Percentiles rank a stretch among this genome's conserved stretches.
Conservation (phyloP, 2,329 filamentous ascomycete genomes). For the Pseudogymnoascus sp. region DNA sequence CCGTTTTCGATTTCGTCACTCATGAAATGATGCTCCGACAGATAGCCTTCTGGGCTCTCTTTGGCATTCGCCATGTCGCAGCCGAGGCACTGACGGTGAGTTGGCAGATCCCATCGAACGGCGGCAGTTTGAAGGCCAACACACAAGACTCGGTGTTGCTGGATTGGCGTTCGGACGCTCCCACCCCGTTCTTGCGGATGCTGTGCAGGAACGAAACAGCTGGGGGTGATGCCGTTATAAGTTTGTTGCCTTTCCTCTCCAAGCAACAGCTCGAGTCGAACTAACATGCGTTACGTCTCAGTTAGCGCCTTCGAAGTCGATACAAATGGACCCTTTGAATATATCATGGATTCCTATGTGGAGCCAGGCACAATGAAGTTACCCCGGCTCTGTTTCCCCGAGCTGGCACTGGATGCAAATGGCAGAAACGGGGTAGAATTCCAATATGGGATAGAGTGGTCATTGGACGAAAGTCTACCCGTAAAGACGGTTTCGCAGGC, state of each 20-base stretch:
- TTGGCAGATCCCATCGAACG: conserved; percentile 14
- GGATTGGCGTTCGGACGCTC: conserved; percentile 15
- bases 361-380: conserved; percentile 11
- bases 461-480: not conserved
- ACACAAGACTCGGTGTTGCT: conserved; percentile 14
- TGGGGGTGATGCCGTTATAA: not conserved
- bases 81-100: conserved; percentile 7
- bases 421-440: conserved; percentile 12
- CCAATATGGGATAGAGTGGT: conserved; percentile 10
- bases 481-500: not conserved
- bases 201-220: conserved; percentile 13
- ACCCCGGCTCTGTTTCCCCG: conserved; percentile 13
- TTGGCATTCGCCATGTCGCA: not conserved
- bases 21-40: not conserved
- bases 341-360: conserved; percentile 11
- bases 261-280: not conserved
- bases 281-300: conserved; percentile 9
- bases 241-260: not conserved
- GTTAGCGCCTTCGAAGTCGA: conserved; percentile 16
- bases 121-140: conserved; percentile 12
- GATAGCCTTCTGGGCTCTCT: not conserved
- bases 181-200: conserved; percentile 14
- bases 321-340: conserved; percentile 13
- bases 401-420: conserved; percentile 9
- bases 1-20: not conserved